Evolutionary conservation across 1,284 basidiomycete species (phyloP), one percentile per base, ranked within the genome.

Genomic region (Meira miltonrushii): DNA sequence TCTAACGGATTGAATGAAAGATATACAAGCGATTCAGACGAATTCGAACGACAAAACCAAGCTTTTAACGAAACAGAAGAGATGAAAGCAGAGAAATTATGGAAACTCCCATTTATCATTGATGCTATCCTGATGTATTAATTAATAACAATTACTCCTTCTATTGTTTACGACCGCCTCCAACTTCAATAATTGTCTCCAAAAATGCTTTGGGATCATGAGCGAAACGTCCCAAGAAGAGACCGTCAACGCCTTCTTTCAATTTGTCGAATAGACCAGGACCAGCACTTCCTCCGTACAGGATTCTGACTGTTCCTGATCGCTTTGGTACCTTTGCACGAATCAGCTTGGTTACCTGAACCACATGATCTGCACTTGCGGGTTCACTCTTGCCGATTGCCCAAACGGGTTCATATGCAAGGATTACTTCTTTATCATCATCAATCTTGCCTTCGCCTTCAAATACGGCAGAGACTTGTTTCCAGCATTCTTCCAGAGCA

Each of bases 351-450:
- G 72, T 72, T 37, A 75, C 68, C 13, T 62, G 65, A 48, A 75
- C 71, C 2, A 75, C 72, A 54, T 75, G 68, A 23, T 65, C 66
- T 25, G 73, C 58, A 15, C 61, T 59, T 1, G 73, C 73, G 2
- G 73, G 73, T 44, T 75, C 50, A 21, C 55, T 43, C 38, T 64
- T 65, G 7, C 73, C 73, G 13, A 75, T 75, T 2, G 73, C 73
- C 73, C 73, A 75, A 11, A 75, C 73, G 0, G 73, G 73, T 55
- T 75, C 73, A 55, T 74, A 75, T 0, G 73, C 73, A 40, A 75
- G 44, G 1, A 75, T 63, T 2, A 75, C 63, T 39, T 71, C 61
- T 1, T 53, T 54, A 9, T 52, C n/a, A 17, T 57, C 25, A 28
- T 38, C 37, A 39, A 60, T 17, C 5, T n/a, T 28, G 23, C 21